Evolutionary conservation across 208 protist genomes (phyloP).

Genomic region (Trypanosoma rangeli): DNA sequence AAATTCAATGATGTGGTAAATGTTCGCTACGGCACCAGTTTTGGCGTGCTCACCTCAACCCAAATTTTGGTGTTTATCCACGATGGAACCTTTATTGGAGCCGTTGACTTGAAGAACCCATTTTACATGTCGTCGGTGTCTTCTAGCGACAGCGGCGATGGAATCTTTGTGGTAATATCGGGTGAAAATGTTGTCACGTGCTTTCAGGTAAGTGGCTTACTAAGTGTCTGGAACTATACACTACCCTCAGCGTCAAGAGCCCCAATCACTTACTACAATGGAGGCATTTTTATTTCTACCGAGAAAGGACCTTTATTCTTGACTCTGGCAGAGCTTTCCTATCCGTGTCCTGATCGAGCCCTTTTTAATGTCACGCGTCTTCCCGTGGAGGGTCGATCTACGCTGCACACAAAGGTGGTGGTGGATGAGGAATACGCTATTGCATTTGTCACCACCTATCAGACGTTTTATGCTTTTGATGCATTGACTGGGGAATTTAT

Average conservation of each 20-base stretch:
- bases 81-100: background rate
- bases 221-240: constrained; percentile 22
- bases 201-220: constrained; percentile 9
- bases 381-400: background rate
- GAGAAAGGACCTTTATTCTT: constrained; percentile 3
- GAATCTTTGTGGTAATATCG: constrained; percentile 18
- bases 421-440: constrained; percentile 25
- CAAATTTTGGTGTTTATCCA: background rate
- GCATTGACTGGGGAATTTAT: constrained; percentile 10
- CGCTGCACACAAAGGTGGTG: constrained; percentile 10
- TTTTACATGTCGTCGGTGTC: constrained; percentile 21
- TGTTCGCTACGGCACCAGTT: constrained; percentile 22
- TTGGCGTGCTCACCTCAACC: constrained; percentile 7
- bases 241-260: constrained; percentile 2
- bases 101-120: background rate
- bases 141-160: constrained; percentile 1
- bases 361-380: constrained; percentile 1
- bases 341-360: constrained; percentile 22
- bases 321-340: constrained; percentile 15
- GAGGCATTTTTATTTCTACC: constrained; percentile 24
- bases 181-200: background rate
- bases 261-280: constrained; percentile 28
- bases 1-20: constrained; percentile 5
- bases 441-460: constrained; percentile 20
- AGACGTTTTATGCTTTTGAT: constrained; percentile 27